Base-by-base conservation (phyloP, 768 basidiomycete species). In the Xerocomellus dryophilus region DNA sequence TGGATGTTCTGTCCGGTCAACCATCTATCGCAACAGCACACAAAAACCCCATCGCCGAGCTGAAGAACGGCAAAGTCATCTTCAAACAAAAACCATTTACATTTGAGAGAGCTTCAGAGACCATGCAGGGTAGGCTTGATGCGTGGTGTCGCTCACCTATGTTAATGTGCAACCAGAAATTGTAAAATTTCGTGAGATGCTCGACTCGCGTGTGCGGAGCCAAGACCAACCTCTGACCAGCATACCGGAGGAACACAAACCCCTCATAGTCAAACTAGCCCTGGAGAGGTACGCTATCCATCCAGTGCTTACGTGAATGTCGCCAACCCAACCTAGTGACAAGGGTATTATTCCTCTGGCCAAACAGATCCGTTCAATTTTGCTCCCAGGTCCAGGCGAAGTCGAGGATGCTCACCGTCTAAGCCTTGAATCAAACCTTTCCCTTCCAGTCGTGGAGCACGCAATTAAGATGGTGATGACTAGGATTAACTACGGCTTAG, bases 401-500 rank as follows among this genome's bases (percentile, higher is more conserved):
- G 81, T 83, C 36, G 66, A 74, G 14, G 72, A 77, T 44, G 65
- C 65, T 38, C 58, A 64, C 15, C 65, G 66, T 12, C 59, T 69
- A 36, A 67, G 69, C 43, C 62, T 73, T 9, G 72, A 76, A 38
- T 67, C 69, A 25, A 73, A 71, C 10, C 74, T 84, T 46, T 74
- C 76, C n/a, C 61, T 74, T 3, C 56, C 64, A 12, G 64, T 73
- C 2, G 76, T 96, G 5, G 90, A 93, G 61, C 69, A 73, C 34
- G 80, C 83, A 12, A 85, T 95, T 47, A 83, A 80, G 64, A 61
- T 73, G 3, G 67, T 87, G 11, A 81, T 90, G 51, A 74, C 67
- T 27, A 84, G 93, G 15, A 81, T 78, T 25, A 94, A 96, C 68
- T 95, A 95, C 63, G 93, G 93, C 2, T 69, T 94, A 6, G 83